Conservation (phyloP, 208 protist species). For the Acanthamoeba culbertsoni region DNA sequence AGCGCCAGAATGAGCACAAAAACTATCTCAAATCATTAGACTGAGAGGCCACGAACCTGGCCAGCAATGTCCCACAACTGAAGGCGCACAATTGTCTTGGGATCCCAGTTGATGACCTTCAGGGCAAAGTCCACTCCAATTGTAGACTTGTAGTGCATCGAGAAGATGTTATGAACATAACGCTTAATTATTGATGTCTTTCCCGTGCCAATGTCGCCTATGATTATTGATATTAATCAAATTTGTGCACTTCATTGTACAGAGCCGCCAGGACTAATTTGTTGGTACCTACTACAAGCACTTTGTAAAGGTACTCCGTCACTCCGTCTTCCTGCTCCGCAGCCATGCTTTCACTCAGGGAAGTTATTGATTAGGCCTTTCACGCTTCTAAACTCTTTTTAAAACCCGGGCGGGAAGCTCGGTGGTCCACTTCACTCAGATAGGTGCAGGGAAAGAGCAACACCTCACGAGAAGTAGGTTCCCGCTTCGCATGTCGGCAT, state of each 20-base stretch:
- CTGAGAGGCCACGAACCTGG: background rate
- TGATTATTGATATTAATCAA: too few species aligned
- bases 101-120: constrained; percentile 79
- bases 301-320: constrained; percentile 73
- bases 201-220: constrained; percentile 83
- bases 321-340: too few species aligned
- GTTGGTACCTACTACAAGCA: constrained; percentile 77
- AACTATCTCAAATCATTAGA: background rate
- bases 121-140: constrained; percentile 84
- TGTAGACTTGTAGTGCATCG: background rate
- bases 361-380: too few species aligned
- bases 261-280: too few species aligned
- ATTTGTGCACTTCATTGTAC: too few species aligned
- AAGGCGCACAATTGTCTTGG: constrained; percentile 20
- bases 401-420: too few species aligned
- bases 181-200: constrained; percentile 82
- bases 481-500: too few species aligned
- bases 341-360: too few species aligned
- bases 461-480: too few species aligned
- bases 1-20: background rate
- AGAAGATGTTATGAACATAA: constrained; percentile 68
- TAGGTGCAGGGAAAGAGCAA: too few species aligned
- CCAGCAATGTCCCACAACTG: constrained; percentile 76
- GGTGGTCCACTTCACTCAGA: too few species aligned
- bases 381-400: too few species aligned